Conservation (phyloP, 2,329 filamentous ascomycete genomes). For the Epichloe amarillans region DNA sequence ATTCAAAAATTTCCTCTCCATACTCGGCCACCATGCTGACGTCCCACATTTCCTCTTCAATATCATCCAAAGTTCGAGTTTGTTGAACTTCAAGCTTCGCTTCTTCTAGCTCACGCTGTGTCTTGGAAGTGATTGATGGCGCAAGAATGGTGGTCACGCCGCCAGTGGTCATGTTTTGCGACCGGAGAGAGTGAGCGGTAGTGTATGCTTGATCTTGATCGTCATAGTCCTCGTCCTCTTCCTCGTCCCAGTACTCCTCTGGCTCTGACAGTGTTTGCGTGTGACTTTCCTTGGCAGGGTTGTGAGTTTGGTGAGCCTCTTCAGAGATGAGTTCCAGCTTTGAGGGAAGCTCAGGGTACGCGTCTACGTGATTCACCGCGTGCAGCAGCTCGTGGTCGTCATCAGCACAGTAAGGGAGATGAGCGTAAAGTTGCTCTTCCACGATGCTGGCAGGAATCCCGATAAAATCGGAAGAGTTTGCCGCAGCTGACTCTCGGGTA, state of each 20-base stretch:
- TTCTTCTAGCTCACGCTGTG: slow-evolving; percentile 57
- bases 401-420: slow-evolving; percentile 13
- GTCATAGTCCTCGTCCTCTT: slow-evolving; percentile 57
- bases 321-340: slow-evolving; percentile 20
- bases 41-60: slow-evolving; percentile 83
- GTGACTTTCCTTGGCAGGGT: slow-evolving; percentile 12
- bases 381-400: slow-evolving; percentile 12
- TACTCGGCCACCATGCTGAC: slow-evolving; percentile 98
- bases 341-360: slow-evolving; percentile 11
- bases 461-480: slow-evolving; percentile 3
- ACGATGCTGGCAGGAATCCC: slow-evolving; percentile 7
- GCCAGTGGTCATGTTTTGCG: slow-evolving; percentile 47
- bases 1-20: slow-evolving; percentile 85
- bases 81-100: slow-evolving; percentile 55
- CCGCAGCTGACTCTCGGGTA: not conserved
- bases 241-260: slow-evolving; percentile 69
- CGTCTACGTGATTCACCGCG: slow-evolving; percentile 13
- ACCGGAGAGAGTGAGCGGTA: slow-evolving; percentile 62
- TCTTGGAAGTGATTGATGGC: slow-evolving; percentile 56
- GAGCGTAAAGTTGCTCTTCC: slow-evolving; percentile 9
- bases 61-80: slow-evolving; percentile 55
- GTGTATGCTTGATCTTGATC: slow-evolving; percentile 55
- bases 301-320: slow-evolving; percentile 14
- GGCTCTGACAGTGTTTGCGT: slow-evolving; percentile 24
- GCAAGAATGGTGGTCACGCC: slow-evolving; percentile 48